Base-by-base conservation (phyloP, 495 filamentous ascomycete genomes). In the Neurospora sp. region DNA sequence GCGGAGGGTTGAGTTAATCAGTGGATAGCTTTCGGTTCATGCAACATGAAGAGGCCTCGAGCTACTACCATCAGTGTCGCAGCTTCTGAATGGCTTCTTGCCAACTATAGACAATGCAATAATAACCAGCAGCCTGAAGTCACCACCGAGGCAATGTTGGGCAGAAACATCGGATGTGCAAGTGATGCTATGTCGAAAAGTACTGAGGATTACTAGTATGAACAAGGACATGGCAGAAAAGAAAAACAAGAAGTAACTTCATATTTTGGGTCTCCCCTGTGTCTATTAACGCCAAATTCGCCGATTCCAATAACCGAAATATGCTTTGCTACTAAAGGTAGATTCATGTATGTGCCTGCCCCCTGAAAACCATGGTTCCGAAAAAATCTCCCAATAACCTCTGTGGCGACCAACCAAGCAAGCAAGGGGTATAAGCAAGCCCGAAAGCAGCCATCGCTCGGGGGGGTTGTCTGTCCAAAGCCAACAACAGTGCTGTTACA, bases 231-330 rank as follows among this genome's bases (percentile, higher is more conserved):
- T 62, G 23, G 54, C 54, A 62, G 27, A 62, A 62, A 62, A 62
- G 54, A 35, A 62, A 62, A 62, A 62, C 5, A 62, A 31, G 12
- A 40, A 35, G 69, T 59, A 35, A 35, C 46, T 54, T 39, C 69
- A 66, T 69, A 54, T 75, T 73, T 73, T 73, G 39, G 74, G 44
- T 73, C 44, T 54, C 69, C 71, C 73, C 54, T 59, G 38, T 72
- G 40, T 77, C 75, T 77, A 77, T 70, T 18, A 44, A 78, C 75
- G 77, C 77, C 78, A 73, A 75, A 74, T 74, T 76, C 76, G 75
- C 71, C 77, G 73, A 76, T 37, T 73, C 72, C 44, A 42, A 40
- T 62, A 39, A 73, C 69, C 79, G 72, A 39, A 75, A 41, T 69
- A 72, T 70, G 71, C 69, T 72, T 72, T 54, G 69, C 54, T 66